Conservation (phyloP, 2,329 filamentous ascomycete genomes). For the Fusarium tanahbumbuense region DNA sequence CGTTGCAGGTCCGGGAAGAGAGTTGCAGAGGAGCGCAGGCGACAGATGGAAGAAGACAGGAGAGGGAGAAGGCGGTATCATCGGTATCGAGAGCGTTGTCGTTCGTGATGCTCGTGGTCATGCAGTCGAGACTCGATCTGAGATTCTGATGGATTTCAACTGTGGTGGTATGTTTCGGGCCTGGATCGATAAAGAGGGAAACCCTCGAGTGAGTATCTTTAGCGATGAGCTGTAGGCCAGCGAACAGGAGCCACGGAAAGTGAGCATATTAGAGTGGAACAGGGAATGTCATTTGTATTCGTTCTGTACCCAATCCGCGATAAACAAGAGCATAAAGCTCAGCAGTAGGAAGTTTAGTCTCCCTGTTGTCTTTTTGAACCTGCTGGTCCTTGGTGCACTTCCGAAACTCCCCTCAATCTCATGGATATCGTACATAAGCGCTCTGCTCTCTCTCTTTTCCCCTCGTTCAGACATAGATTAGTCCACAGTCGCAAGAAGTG, state of each 20-base stretch:
- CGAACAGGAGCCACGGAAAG: background rate
- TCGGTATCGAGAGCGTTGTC: slow-evolving; percentile 76
- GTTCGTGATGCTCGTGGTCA: slow-evolving; percentile 57
- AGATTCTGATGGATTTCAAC: slow-evolving; percentile 82
- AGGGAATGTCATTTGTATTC: slow-evolving; percentile 45
- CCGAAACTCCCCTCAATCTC: slow-evolving; percentile 7
- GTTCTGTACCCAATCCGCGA: slow-evolving; percentile 35
- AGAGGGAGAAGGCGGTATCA: slow-evolving; percentile 87
- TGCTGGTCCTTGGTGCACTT: slow-evolving; percentile 9
- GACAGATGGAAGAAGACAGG: slow-evolving; percentile 78
- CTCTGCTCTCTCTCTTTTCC: slow-evolving; percentile 19
- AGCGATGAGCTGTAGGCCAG: slow-evolving; percentile 43
- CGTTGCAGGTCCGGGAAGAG: slow-evolving; percentile 76
- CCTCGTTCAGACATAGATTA: slow-evolving; percentile 28
- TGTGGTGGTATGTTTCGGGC: slow-evolving; percentile 90
- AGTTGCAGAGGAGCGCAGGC: slow-evolving; percentile 79
- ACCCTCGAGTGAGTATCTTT: slow-evolving; percentile 62
- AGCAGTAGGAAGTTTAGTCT: slow-evolving; percentile 19
- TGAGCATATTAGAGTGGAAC: slow-evolving; percentile 17
- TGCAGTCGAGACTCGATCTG: slow-evolving; percentile 56
- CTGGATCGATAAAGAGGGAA: slow-evolving; percentile 74
- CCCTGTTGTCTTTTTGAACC: slow-evolving; percentile 15
- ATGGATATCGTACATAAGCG: slow-evolving; percentile 34
- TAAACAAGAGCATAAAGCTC: slow-evolving; percentile 27
- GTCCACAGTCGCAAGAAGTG: slow-evolving; percentile 34